Conservation (phyloP, 768 basidiomycete genomes). For the Gautieria morchelliformis region DNA sequence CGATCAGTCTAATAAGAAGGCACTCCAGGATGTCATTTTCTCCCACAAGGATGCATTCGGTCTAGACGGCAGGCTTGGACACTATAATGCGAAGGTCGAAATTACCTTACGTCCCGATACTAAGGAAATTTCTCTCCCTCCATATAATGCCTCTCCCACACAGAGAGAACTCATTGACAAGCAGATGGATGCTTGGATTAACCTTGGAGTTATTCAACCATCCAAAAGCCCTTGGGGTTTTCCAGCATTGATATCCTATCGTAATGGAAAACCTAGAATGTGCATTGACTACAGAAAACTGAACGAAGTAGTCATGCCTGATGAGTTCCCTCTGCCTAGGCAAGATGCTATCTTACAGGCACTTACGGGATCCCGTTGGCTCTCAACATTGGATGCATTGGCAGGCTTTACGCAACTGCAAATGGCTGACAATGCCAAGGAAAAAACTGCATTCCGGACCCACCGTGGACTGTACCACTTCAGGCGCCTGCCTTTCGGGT, state of each 20-base stretch:
- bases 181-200: slow-evolving; percentile 24
- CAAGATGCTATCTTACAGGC: slow-evolving; percentile 21
- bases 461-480: too few species aligned
- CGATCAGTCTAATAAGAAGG: too few species aligned
- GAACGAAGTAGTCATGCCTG: slow-evolving; percentile 17
- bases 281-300: slow-evolving; percentile 26
- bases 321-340: slow-evolving; percentile 22
- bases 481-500: slow-evolving; percentile 20
- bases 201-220: slow-evolving; percentile 28
- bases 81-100: slow-evolving; percentile 21
- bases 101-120: slow-evolving; percentile 8
- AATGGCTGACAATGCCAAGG: too few species aligned
- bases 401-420: too few species aligned
- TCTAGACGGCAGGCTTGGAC: slow-evolving; percentile 6
- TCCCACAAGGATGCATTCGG: too few species aligned
- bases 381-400: too few species aligned
- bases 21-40: too few species aligned
- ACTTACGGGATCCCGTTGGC: slow-evolving; percentile 14
- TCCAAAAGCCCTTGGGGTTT: slow-evolving; percentile 30
- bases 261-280: slow-evolving; percentile 28
- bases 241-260: slow-evolving; percentile 25
- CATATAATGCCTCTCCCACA: slow-evolving; percentile 16
- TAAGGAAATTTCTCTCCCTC: slow-evolving; percentile 11
- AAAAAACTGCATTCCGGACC: too few species aligned
- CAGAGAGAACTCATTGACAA: slow-evolving; percentile 21